Percentiles rank a stretch among this genome's conserved stretches.
phyloP scores from a whole-genome alignment of 148 eudicot genomes.

The Spergularia marina region DNA sequence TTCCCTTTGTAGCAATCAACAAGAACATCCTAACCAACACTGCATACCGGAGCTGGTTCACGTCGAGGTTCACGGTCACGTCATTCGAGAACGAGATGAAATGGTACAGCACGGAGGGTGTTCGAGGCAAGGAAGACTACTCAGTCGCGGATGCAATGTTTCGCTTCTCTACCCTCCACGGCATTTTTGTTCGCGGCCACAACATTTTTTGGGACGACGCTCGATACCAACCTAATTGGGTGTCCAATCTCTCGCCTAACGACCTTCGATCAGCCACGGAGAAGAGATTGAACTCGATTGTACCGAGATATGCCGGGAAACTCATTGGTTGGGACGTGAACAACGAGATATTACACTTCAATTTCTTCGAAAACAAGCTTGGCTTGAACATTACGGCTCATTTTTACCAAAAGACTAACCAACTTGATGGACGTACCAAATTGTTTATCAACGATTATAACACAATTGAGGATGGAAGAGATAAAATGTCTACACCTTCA shows the following conservation, averaged over 20 bases:
- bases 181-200: constrained; percentile 39
- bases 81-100: constrained; percentile 45
- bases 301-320: constrained; percentile 48
- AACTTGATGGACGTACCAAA: constrained; percentile 34
- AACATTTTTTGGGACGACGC: constrained; percentile 44
- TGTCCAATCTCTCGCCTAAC: constrained; percentile 11
- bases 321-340: constrained; percentile 64
- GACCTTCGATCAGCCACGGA: constrained; percentile 27
- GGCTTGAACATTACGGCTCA: constrained; percentile 42
- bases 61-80: constrained; percentile 39
- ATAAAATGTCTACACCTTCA: constrained; percentile 35
- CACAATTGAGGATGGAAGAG: constrained; percentile 41
- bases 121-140: constrained; percentile 33
- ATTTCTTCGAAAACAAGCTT: constrained; percentile 39
- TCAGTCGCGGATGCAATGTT: constrained; percentile 35
- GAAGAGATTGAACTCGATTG: constrained; percentile 39
- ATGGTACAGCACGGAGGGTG: constrained; percentile 36
- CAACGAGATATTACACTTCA: constrained; percentile 59
- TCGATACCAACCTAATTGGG: constrained; percentile 36
- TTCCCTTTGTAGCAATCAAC: constrained; percentile 53
- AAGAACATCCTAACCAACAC: constrained; percentile 37
- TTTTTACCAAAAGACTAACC: constrained; percentile 33
- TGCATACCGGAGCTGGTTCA: constrained; percentile 50
- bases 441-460: constrained; percentile 64
- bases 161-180: constrained; percentile 28